Evolutionary conservation across 805 yeast genomes (phyloP).

Genomic region (Yarrowia porcina): DNA sequence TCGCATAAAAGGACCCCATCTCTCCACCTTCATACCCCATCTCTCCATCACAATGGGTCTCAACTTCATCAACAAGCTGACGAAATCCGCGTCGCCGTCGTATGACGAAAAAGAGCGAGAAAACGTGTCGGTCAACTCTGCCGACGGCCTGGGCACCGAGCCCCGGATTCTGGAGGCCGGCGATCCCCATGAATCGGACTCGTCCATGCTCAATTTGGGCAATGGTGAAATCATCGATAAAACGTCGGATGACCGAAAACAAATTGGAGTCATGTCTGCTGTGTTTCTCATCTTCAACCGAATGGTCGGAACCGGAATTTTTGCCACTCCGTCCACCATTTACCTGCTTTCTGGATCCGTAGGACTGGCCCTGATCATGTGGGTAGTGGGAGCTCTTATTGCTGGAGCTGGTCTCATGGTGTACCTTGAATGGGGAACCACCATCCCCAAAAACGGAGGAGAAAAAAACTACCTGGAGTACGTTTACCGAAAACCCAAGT

Average conservation of each 20-base stretch:
- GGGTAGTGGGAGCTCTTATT: slow-evolving; percentile 72
- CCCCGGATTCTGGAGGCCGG: slow-evolving; percentile 10
- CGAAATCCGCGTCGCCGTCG: background rate
- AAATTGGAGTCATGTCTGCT: slow-evolving; percentile 55
- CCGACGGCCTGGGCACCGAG: slow-evolving; percentile 13
- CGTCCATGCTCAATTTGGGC: slow-evolving; percentile 15
- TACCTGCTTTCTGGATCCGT: slow-evolving; percentile 59
- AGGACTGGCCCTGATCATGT: slow-evolving; percentile 65
- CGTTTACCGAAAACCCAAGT: slow-evolving; percentile 64
- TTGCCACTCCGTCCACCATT: slow-evolving; percentile 64
- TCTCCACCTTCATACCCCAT: background rate
- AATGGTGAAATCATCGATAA: slow-evolving; percentile 23
- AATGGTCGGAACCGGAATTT: slow-evolving; percentile 74
- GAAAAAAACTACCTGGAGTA: slow-evolving; percentile 79
- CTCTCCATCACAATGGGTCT: slow-evolving; percentile 5
- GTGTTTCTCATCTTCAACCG: slow-evolving; percentile 64
- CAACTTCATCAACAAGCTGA: slow-evolving; percentile 20
- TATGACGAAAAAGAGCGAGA: slow-evolving; percentile 12
- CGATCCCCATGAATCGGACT: slow-evolving; percentile 7
- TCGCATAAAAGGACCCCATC: background rate
- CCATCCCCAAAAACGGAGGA: slow-evolving; percentile 79
- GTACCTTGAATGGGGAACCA: slow-evolving; percentile 77
- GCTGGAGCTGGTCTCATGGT: slow-evolving; percentile 63
- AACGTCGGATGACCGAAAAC: slow-evolving; percentile 28
- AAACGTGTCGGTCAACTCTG: background rate